Base-by-base conservation (phyloP, 208 protist genomes). In the Trypanosoma cruzi region DNA sequence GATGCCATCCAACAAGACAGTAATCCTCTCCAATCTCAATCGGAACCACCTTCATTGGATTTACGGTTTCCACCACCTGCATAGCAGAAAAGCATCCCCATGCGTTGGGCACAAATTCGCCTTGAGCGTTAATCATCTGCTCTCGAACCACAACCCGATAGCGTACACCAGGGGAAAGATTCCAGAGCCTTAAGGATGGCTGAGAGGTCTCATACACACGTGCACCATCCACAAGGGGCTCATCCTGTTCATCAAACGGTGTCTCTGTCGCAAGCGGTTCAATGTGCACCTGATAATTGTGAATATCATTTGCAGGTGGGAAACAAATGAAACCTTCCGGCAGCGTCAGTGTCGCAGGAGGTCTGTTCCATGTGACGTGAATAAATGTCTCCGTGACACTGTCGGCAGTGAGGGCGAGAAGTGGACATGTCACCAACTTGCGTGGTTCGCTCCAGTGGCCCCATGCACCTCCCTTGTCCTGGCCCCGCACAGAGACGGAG, bases 1-100 rank as follows among this genome's bases (percentile, higher is more conserved):
- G 92, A 29, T 72, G 74, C 91, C 93, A 97, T 56, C 88, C 82
- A 13, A 97, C 67, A 28, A 90, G 60, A 68, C 89, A 93, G 76
- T 95, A 97, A 72, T 96, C 81, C 79, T 97, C 93, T 40, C 90
- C 90, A 64, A 97, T 96, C 79, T 97, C 89, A 44, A 88, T 68
- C 18, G 88, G 89, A 10, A 82, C 48, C 11, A 97, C 77, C 26
- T 68, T 68, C 69, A 96, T 86, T 24, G 84, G 75, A 42, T 89
- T 73, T 29, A 94, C 77, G 31, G 91, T 96, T 72, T 95, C 78
- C 37, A 90, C 80, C 48, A 80, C 82, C 46, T 70, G 48, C 28
- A 75, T 61, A 64, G 83, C 73, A 22, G 84, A 94, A 26, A 76
- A 71, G 31, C 78, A 79, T 14, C 93, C 93, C 84, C 84, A 96